A percentile compares a stretch with the other conserved stretches of the same genome.
These are phyloP conservation scores for Eucalyptus cloeziana DNA, from an alignment of 345 rosid species.

Conservation along the genomic window DNA sequence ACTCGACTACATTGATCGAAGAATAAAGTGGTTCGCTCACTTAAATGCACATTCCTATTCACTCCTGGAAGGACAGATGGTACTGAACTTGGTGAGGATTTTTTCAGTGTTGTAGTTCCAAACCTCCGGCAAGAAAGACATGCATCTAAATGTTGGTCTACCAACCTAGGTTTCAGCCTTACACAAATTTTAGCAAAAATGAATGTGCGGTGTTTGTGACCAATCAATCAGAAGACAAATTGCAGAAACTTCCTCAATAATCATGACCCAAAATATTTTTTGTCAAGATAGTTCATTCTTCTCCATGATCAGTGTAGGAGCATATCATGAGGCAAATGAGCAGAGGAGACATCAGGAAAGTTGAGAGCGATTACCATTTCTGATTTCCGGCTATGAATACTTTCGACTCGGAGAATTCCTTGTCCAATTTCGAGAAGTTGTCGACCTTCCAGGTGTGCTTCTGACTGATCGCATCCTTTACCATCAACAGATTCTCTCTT, in stretches of 20 bases:
- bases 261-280: neutral
- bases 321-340: neutral
- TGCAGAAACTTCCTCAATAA: neutral
- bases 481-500: slow-evolving; percentile 17
- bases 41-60: neutral
- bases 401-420: neutral
- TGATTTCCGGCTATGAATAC: slow-evolving; percentile 9
- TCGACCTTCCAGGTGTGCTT: slow-evolving; percentile 22
- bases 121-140: neutral
- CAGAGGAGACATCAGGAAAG: neutral
- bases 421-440: slow-evolving; percentile 5
- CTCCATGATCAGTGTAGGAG: neutral
- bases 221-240: neutral
- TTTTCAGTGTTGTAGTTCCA: neutral
- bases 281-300: neutral
- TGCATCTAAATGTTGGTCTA: neutral
- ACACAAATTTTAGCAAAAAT: neutral
- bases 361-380: slow-evolving; percentile 16
- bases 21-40: neutral
- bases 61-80: neutral
- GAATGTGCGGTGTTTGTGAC: neutral
- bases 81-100: neutral
- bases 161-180: neutral
- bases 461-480: neutral
- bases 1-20: neutral